Conservation (phyloP, 768 basidiomycete species). For the Russula dissimulans region DNA sequence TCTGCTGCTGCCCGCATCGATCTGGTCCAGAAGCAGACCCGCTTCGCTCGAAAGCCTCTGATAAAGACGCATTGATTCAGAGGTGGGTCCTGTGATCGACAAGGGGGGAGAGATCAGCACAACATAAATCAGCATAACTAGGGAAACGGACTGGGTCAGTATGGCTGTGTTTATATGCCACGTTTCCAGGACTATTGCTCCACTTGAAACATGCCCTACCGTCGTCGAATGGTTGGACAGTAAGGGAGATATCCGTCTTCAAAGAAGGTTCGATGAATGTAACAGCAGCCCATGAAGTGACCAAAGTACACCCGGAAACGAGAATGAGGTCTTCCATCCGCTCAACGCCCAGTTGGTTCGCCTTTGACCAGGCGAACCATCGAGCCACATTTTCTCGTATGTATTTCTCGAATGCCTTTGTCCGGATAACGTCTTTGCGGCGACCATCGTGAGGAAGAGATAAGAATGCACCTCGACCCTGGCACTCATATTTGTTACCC, state of each 20-base stretch:
- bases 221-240: too few relatives aligned
- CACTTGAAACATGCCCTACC: neutral
- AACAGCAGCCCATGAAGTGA: neutral
- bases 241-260: neutral
- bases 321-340: constrained; percentile 12
- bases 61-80: constrained; percentile 7
- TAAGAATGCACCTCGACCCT: neutral
- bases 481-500: neutral
- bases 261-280: neutral
- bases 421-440: neutral
- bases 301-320: constrained; percentile 1
- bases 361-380: neutral
- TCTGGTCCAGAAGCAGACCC: neutral
- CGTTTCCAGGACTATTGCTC: neutral
- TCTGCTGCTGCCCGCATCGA: neutral
- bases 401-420: neutral
- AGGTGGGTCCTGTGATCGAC: too few relatives aligned
- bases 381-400: neutral
- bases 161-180: neutral
- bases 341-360: neutral
- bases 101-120: neutral
- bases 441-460: neutral
- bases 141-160: neutral
- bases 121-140: neutral
- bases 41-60: constrained; percentile 8